These are phyloP conservation scores for Pilasporangium apinafurcum DNA, from an alignment of 352 stramenopile species.

Conservation along the genomic window DNA sequence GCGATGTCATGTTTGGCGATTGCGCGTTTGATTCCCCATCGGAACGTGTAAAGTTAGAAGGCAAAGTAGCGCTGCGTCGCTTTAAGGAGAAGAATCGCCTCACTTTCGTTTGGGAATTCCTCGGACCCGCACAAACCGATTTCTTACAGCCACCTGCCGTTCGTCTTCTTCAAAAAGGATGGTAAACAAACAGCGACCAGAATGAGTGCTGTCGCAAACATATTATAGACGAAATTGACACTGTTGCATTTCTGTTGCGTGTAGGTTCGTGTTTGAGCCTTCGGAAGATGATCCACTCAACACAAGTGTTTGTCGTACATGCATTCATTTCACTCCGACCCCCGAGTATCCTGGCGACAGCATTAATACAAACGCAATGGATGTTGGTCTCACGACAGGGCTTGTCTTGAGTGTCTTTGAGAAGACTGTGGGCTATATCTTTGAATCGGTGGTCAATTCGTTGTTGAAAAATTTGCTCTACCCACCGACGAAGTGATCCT, in stretches of 20 bases:
- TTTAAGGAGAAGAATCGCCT: constrained; percentile 36
- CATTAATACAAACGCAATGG: constrained; percentile 16
- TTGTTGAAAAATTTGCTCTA: constrained; percentile 4
- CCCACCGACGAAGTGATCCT: too few species aligned
- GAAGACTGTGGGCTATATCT: constrained; percentile 27
- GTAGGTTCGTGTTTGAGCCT: constrained; percentile 43
- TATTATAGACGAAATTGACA: too few species aligned
- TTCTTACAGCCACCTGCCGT: constrained; percentile 11
- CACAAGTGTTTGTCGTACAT: constrained; percentile 35
- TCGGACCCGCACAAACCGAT: constrained; percentile 16
- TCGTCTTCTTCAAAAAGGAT: constrained; percentile 44
- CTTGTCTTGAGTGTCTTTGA: constrained; percentile 28
- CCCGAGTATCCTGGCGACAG: constrained; percentile 12
- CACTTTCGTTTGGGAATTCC: constrained; percentile 46
- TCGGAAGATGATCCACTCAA: constrained; percentile 23
- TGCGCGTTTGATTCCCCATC: constrained; percentile 26
- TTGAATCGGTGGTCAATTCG: constrained; percentile 20
- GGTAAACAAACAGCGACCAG: too few species aligned
- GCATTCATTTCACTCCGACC: constrained; percentile 34
- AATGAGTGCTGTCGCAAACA: too few species aligned
- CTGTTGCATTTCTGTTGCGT: not conserved
- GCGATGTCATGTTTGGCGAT: constrained; percentile 38
- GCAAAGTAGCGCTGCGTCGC: constrained; percentile 34
- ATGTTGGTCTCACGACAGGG: constrained; percentile 31
- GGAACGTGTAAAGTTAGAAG: constrained; percentile 19